Conservation (phyloP, 306 rosid genomes). For the Canavalia ensiformis region DNA sequence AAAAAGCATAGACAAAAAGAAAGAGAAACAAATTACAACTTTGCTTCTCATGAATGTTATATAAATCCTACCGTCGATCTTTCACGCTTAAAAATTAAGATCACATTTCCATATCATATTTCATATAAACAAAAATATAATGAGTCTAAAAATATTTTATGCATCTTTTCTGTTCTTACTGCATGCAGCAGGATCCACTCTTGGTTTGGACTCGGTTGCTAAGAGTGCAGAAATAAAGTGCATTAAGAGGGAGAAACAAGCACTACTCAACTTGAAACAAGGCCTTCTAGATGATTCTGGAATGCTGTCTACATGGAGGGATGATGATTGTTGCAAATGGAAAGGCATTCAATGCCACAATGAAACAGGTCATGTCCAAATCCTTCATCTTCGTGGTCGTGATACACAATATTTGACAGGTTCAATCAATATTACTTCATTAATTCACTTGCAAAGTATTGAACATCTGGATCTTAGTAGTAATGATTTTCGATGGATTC, state of each 20-base stretch:
- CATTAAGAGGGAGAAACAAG: not conserved
- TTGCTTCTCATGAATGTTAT: too few relatives aligned
- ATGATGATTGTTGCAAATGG: slow-evolving; percentile 20
- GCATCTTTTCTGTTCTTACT: too few relatives aligned
- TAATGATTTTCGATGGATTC: not conserved
- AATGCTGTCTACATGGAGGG: slow-evolving; percentile 2
- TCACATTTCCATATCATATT: too few relatives aligned
- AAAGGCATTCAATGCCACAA: not conserved
- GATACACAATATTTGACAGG: not conserved
- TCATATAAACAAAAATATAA: too few relatives aligned
- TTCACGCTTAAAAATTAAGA: too few relatives aligned
- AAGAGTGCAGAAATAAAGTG: too few relatives aligned
- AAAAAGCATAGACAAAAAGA: too few relatives aligned
- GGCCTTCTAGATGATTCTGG: accelerated
- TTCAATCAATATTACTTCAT: not conserved
- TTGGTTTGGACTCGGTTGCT: too few relatives aligned
- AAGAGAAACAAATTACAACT: too few relatives aligned
- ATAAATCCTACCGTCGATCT: too few relatives aligned
- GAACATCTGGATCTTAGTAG: not conserved
- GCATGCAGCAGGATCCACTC: too few relatives aligned
- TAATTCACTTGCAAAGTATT: not conserved
- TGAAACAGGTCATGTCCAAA: not conserved
- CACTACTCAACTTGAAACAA: not conserved
- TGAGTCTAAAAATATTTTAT: too few relatives aligned
- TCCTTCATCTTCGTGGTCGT: not conserved